Evolutionary conservation across 176 grass and related monocot species (phyloP), one percentile per base, ranked within the genome.

Genomic region (Musa acuminata): DNA sequence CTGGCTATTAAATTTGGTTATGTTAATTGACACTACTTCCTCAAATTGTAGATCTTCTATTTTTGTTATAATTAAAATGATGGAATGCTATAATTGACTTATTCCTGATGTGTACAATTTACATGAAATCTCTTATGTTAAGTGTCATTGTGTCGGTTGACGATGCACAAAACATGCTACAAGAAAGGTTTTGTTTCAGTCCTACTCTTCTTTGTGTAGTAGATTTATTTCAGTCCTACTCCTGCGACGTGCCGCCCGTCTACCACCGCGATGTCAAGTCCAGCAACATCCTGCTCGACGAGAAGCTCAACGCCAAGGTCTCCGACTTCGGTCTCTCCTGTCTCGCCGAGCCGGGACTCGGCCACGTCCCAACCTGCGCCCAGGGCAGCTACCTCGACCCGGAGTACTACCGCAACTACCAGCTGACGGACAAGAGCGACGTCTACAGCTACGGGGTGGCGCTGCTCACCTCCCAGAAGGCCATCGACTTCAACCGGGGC

Each of bases 371-470:
- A 1, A 95, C 91, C 11, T 90, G 91, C 79, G 91, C 85, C 8
- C 91, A 96, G 24, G 92, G 92, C 1, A 96, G 92, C 0, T 96
- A 96, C 63, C 88, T 96, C 1, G 88, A 96, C 54, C 88, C 86
- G 29, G 92, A 96, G 77, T 96, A 96, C 80, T 91, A 89, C 74
- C 88, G 83, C 49, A 96, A 91, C 69, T 96, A 88, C 74, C 88
- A 96, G 55, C 84, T 91, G 62, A 90, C 91, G 0, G 91, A 93
- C 71, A 93, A 93, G 82, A 93, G 92, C 11, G 92, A 96, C 69
- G 86, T 96, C n/a, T 96, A 96, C 82, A 96, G 88, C 79, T 91
- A 87, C 72, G 89, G 92, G 8, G 92, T 96, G 16, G 92, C 92
- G 66, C 83, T 96, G 35, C 82, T 96, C 23, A 96, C 92, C 10